phyloP scores from a whole-genome alignment of 345 rosid species.

The Citrus sinensis region DVS_A1.0 CM039164.1:25017001-25017500 shows the following conservation, averaged over 20 bases:
- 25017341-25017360: background rate
- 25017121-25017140: background rate
- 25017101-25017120: background rate
- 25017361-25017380: background rate
- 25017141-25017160: background rate
- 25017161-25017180: background rate
- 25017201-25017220: background rate
- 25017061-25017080: slow-evolving; percentile 6
- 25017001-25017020: slow-evolving; percentile 73
- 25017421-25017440: background rate
- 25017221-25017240: background rate
- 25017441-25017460: slow-evolving; percentile 7
- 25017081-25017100: background rate
- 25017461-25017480: slow-evolving; percentile 52
- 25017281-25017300: background rate
- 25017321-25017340: background rate
- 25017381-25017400: background rate
- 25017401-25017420: background rate
- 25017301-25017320: background rate
- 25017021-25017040: slow-evolving; percentile 75
- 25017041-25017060: slow-evolving; percentile 87
- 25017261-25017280: background rate
- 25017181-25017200: background rate
- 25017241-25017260: background rate
- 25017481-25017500: slow-evolving; percentile 83